A percentile compares a stretch with the other conserved stretches of the same genome.
Conservation (phyloP, 2,329 filamentous ascomycete species). For the Fusarium napiforme region DNA sequence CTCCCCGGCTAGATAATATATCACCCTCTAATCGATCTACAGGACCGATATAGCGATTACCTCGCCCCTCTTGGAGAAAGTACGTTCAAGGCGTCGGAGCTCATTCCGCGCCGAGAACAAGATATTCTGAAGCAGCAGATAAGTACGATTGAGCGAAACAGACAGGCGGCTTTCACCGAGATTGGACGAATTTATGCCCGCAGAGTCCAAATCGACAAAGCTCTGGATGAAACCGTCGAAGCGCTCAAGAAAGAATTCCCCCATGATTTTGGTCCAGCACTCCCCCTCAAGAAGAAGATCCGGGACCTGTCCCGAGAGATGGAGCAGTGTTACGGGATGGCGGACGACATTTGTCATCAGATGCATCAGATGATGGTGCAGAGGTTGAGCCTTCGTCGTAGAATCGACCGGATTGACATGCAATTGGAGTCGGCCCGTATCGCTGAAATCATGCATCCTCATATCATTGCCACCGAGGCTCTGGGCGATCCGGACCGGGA, state of each 20-base stretch:
- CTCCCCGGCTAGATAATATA: accelerated
- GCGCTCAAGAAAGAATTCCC: neutral
- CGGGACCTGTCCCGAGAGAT: accelerated
- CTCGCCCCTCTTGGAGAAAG: accelerated
- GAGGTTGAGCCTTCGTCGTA: neutral
- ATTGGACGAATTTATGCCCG: neutral
- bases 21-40: neutral
- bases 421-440: neutral
- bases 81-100: accelerated
- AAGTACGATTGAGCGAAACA: too few relatives aligned
- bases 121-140: too few relatives aligned
- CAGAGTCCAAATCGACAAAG: neutral
- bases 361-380: neutral
- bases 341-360: accelerated
- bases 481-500: neutral
- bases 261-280: accelerated
- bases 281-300: accelerated
- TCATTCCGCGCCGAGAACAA: neutral
- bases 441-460: accelerated
- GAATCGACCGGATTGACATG: neutral
- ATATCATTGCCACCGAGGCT: accelerated
- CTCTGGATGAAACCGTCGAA: too few relatives aligned
- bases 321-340: accelerated
- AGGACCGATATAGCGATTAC: accelerated
- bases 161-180: neutral